A percentile compares a stretch with the other conserved stretches of the same genome.
These are phyloP conservation scores for Silene conica DNA, from an alignment of 148 eudicot genomes.

Conservation along the genomic window DNA sequence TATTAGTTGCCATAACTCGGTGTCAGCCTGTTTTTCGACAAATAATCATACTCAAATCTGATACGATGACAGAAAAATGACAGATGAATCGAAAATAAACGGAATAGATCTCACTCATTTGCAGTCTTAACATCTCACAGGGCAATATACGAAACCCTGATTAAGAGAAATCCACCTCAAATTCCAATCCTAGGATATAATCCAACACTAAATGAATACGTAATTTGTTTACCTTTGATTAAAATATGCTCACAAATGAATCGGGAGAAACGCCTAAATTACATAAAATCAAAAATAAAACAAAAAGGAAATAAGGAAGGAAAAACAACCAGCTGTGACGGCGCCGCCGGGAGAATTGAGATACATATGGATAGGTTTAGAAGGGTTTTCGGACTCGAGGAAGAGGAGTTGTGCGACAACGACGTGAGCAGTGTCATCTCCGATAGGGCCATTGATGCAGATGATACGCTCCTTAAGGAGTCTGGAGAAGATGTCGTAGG, in stretches of 20 bases:
- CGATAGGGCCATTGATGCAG: constrained; percentile 85
- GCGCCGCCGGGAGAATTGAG: constrained; percentile 99
- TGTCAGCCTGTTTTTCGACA: too few species aligned
- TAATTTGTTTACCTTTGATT: neutral
- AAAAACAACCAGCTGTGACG: constrained; percentile 70
- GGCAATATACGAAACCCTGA: too few species aligned
- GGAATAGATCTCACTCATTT: neutral
- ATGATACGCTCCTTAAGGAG: constrained; percentile 85
- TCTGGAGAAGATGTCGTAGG: constrained; percentile 94
- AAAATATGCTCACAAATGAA: too few species aligned
- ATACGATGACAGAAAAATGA: too few species aligned
- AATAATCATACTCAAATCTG: neutral
- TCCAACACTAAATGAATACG: neutral
- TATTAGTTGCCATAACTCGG: neutral
- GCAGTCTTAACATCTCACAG: too few species aligned
- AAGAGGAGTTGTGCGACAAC: constrained; percentile 93
- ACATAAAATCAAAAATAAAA: neutral
- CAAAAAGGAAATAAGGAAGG: neutral
- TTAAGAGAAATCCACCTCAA: neutral
- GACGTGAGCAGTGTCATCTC: constrained; percentile 88
- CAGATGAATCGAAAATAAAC: neutral
- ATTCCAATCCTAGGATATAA: neutral
- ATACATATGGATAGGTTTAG: constrained; percentile 90
- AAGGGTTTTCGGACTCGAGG: constrained; percentile 92
- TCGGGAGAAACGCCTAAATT: too few species aligned